Percentiles rank a stretch among this genome's conserved stretches.
Conservation (phyloP, 306 rosid genomes). For the Cucumis melo region DNA sequence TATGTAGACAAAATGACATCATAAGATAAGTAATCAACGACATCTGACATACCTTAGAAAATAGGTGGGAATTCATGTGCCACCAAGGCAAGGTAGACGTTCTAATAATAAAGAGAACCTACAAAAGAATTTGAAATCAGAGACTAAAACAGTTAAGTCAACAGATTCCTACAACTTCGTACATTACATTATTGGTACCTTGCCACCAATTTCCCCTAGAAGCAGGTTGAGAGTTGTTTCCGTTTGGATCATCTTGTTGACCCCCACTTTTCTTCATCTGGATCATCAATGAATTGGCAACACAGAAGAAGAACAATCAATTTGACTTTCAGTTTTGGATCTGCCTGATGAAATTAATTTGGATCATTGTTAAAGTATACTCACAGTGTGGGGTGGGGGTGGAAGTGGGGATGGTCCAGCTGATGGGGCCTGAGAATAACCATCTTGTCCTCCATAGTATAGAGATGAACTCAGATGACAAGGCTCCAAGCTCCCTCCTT, state of each 20-base stretch:
- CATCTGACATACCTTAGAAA: slow-evolving; percentile 20
- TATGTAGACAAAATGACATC: not conserved
- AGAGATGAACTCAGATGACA: slow-evolving; percentile 48
- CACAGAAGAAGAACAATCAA: not conserved
- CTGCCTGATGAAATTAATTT: not conserved
- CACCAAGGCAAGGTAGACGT: slow-evolving; percentile 6
- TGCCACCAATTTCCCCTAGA: slow-evolving; percentile 61
- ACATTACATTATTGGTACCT: slow-evolving; percentile 14
- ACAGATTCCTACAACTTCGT: not conserved
- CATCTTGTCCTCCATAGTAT: slow-evolving; percentile 44
- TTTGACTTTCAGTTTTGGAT: not conserved
- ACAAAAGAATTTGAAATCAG: slow-evolving; percentile 9
- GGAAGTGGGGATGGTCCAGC: slow-evolving; percentile 16
- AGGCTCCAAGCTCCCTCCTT: slow-evolving; percentile 37
- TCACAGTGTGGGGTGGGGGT: slow-evolving; percentile 22
- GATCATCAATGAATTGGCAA: slow-evolving; percentile 7
- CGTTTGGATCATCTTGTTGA: slow-evolving; percentile 34
- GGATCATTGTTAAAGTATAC: slow-evolving; percentile 9
- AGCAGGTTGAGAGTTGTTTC: slow-evolving; percentile 23
- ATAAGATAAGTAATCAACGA: not conserved
- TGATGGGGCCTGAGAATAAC: slow-evolving; percentile 28
- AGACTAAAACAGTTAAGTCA: slow-evolving; percentile 18
- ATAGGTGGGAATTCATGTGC: slow-evolving; percentile 22
- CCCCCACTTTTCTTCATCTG: slow-evolving; percentile 26
- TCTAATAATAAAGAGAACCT: slow-evolving; percentile 55